These are phyloP conservation scores for Xanthoconium stramineum DNA, from an alignment of 768 basidiomycete genomes.

Conservation along the genomic window DNA sequence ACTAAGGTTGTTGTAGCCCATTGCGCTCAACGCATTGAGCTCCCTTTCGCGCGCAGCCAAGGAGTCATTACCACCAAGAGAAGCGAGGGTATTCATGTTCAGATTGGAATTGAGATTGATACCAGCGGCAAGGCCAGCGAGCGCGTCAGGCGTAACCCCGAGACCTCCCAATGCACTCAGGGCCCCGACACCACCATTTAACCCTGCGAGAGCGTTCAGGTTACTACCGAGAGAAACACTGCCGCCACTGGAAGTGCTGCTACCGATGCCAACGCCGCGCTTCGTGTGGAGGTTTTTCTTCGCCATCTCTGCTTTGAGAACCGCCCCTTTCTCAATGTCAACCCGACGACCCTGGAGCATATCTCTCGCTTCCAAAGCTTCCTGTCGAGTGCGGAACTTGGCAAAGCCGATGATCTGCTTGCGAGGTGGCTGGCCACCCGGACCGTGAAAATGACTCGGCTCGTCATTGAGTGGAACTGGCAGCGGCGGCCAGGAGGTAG, in stretches of 20 bases:
- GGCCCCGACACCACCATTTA: conserved; percentile 27
- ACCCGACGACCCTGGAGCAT: conserved; percentile 85
- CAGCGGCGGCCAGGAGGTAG: conserved; percentile 62
- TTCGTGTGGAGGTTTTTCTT: conserved; percentile 99
- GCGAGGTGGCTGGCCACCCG: conserved; percentile 51
- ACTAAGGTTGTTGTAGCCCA: conserved; percentile 39
- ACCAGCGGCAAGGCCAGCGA: conserved; percentile 28
- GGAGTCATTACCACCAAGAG: conserved; percentile 23
- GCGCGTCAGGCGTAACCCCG: conserved; percentile 27
- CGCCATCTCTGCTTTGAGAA: conserved; percentile 98
- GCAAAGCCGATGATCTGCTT: conserved; percentile 99
- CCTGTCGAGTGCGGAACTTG: conserved; percentile 84
- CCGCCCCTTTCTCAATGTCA: conserved; percentile 88
- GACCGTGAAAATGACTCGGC: conserved; percentile 32
- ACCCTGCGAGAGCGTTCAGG: conserved; percentile 20
- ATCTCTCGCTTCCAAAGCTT: conserved; percentile 86
- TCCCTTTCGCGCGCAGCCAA: conserved; percentile 47
- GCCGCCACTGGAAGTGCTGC: conserved; percentile 28
- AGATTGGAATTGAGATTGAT: conserved; percentile 29
- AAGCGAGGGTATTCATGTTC: conserved; percentile 25
- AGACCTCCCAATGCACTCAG: conserved; percentile 25
- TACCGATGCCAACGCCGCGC: conserved; percentile 74
- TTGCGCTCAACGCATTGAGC: conserved; percentile 43
- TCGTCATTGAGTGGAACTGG: conserved; percentile 31
- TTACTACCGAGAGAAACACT: conserved; percentile 27